Conservation (phyloP, 768 basidiomycete species). For the Polyporus arcularius region DNA sequence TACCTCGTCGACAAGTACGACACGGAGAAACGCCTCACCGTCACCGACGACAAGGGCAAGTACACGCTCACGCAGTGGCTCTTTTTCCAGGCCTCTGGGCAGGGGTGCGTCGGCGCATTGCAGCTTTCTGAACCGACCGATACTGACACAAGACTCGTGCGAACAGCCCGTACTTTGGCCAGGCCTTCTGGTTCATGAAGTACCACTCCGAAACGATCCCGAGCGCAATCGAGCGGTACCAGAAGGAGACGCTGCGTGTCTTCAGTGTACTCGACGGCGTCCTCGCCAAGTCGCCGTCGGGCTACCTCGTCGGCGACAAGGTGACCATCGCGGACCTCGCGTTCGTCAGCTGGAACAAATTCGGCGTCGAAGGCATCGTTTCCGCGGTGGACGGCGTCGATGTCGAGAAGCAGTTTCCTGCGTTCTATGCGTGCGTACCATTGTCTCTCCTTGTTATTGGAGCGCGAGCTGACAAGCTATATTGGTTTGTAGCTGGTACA, state of each 20-base stretch:
- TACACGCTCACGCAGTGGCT: slow-evolving; percentile 41
- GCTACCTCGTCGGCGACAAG: slow-evolving; percentile 31
- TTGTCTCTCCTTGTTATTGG: neutral
- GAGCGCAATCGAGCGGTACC: slow-evolving; percentile 32
- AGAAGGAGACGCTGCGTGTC: slow-evolving; percentile 30
- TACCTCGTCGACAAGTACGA: slow-evolving; percentile 50
- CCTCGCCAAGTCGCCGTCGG: slow-evolving; percentile 26
- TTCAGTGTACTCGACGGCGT: slow-evolving; percentile 30
- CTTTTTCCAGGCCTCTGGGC: slow-evolving; percentile 41
- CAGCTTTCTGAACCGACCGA: no score
- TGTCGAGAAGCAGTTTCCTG: slow-evolving; percentile 25
- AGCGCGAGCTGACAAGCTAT: neutral
- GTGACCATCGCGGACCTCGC: slow-evolving; percentile 29
- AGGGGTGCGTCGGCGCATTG: slow-evolving; percentile 22
- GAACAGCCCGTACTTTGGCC: slow-evolving; percentile 29
- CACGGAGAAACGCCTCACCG: slow-evolving; percentile 36
- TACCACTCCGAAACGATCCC: slow-evolving; percentile 32
- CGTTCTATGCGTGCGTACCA: slow-evolving; percentile 18
- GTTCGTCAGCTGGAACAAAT: slow-evolving; percentile 27
- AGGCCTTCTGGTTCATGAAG: slow-evolving; percentile 28
- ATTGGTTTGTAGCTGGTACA: slow-evolving; percentile 23
- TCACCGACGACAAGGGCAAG: slow-evolving; percentile 17
- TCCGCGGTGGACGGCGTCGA: slow-evolving; percentile 8
- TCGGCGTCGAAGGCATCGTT: slow-evolving; percentile 11
- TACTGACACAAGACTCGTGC: neutral